Base-by-base conservation (phyloP, 192 early-diverging fungal species). In the Linnemannia schmuckeri region DNA sequence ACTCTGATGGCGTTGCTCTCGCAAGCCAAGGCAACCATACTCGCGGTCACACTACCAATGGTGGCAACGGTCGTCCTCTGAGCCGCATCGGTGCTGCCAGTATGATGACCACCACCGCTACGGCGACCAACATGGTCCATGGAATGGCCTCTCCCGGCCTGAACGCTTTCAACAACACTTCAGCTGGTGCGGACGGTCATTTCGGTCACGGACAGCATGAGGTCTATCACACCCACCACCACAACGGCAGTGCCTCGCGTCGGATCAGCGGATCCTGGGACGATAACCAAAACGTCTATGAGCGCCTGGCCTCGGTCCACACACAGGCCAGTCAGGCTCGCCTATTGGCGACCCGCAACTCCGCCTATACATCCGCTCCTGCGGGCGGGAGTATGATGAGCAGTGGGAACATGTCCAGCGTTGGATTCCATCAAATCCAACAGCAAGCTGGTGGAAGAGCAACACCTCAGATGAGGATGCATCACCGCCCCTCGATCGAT, bases 381-480 rank as follows among this genome's bases (percentile, higher is more conserved):
- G 85, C 85, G 8, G 85, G 85, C 79, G 85, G 85, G 85, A 87
- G 79, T 47, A 87, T 87, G 85, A 87, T 87, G 85, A 81, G 61
- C 35, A 55, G 30, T 22, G 70, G 70, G 10, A 74, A 74, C 72
- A 55, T 63, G 54, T 57, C 42, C 44, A 78, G 77, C n/a, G 4
- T 69, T 42, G 77, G 77, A 13, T 78, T 75, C 47, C 80, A 81
- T 4, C 81, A 79, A 42, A 55, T 74, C 54, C 63, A 70, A 15
- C 70, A 55, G 33, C 71, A 44, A 70, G 52, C 33, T n/a, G 17
- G 52, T 68, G 41, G 55, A 61, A 8, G 40, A 46, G 15, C 72
- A 30, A 35, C 76, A n/a, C 33, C 22, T 8, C 70, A 38, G 70
- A 30, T 33, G 70, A 66, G 74, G 40, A 74, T 74, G 71, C 76